Evolutionary conservation across 768 basidiomycete species (phyloP).

Genomic region (Auriscalpium microsporum): DNA sequence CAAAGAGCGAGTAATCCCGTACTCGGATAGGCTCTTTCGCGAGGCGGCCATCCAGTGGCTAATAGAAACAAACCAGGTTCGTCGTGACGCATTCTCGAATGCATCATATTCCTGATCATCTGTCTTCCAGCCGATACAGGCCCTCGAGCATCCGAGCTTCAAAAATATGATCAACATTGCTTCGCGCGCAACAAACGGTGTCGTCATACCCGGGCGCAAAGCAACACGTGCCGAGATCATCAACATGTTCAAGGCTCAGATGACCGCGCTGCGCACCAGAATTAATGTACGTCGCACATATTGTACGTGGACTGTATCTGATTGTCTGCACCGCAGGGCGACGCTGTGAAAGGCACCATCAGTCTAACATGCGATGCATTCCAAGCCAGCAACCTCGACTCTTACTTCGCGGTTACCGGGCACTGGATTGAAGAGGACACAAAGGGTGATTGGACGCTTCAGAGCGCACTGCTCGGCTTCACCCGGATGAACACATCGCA

Average conservation of each 20-base stretch:
- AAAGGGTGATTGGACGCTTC: constrained; percentile 20
- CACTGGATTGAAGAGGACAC: constrained; percentile 31
- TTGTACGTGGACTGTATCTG: background rate
- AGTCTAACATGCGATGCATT: constrained; percentile 32
- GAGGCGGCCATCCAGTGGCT: constrained; percentile 30
- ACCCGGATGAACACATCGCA: constrained; percentile 29
- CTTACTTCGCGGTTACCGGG: constrained; percentile 31
- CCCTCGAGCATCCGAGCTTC: constrained; percentile 27
- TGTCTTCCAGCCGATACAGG: constrained; percentile 21
- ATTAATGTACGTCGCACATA: constrained; percentile 16
- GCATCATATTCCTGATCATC: background rate
- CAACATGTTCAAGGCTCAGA: constrained; percentile 19
- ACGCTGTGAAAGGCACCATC: constrained; percentile 18
- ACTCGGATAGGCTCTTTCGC: constrained; percentile 22
- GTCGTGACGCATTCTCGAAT: background rate
- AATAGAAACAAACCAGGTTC: constrained; percentile 30
- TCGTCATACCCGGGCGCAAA: constrained; percentile 27
- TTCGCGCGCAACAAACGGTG: constrained; percentile 26
- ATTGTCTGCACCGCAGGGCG: constrained; percentile 10
- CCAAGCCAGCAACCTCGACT: constrained; percentile 30
- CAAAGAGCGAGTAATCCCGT: constrained; percentile 18
- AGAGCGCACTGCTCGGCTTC: constrained; percentile 28
- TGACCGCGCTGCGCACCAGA: background rate
- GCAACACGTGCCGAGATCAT: constrained; percentile 22
- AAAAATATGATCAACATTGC: constrained; percentile 30